Evolutionary conservation across 2,329 filamentous ascomycete species (phyloP).

Genomic region (Stagonosporopsis chrysanthemi): DNA sequence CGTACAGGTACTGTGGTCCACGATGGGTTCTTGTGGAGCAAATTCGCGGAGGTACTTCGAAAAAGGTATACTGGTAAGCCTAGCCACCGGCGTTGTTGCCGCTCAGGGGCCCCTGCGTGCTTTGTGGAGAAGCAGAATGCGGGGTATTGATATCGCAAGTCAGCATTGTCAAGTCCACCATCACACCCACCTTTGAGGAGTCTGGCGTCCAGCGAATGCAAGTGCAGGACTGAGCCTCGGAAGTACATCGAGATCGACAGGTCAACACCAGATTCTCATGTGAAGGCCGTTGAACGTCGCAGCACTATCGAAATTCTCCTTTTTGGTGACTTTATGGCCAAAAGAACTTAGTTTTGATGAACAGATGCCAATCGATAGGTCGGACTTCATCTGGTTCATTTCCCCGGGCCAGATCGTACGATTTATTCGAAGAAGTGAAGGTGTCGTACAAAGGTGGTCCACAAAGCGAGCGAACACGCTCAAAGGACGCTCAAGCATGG

Average conservation of each 20-base stretch:
- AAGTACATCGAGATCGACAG: constrained; percentile 1
- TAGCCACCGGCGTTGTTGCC: constrained; percentile 14
- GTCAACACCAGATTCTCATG: constrained; percentile 4
- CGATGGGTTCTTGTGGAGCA: not conserved
- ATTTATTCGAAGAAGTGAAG: not conserved
- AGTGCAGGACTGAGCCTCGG: constrained; percentile 4
- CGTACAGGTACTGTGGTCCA: constrained; percentile 9
- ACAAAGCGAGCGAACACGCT: too few species aligned
- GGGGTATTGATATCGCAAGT: constrained; percentile 19
- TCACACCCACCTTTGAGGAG: constrained; percentile 7
- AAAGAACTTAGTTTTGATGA: not conserved
- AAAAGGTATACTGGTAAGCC: constrained; percentile 14
- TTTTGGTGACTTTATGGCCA: not conserved
- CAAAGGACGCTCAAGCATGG: not conserved
- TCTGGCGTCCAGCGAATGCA: constrained; percentile 4
- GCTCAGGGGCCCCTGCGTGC: constrained; percentile 6
- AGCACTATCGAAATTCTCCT: constrained; percentile 8
- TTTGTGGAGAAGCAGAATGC: constrained; percentile 19
- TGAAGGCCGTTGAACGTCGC: not conserved
- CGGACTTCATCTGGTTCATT: not conserved
- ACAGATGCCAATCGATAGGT: not conserved
- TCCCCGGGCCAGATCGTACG: not conserved
- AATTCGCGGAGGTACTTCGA: constrained; percentile 15
- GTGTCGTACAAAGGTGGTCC: not conserved
- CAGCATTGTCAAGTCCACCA: constrained; percentile 6